Conservation (phyloP, 2,329 filamentous ascomycete species). For the Periconia macrospinosa region DNA sequence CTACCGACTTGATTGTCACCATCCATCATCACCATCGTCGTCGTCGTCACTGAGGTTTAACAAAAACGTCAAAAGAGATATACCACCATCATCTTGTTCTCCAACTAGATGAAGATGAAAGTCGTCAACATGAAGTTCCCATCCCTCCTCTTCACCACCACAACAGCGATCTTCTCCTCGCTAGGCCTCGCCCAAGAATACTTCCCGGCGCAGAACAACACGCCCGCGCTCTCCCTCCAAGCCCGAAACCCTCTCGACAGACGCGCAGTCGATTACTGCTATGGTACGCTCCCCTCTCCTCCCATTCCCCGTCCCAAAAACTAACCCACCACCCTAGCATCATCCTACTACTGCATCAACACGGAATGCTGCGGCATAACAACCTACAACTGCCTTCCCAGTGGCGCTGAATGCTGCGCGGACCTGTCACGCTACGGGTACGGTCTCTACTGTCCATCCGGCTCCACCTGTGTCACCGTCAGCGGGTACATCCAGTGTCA, state of each 20-base stretch:
- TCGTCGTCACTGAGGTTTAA: no score
- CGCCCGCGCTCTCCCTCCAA: background rate
- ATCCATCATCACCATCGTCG: no score
- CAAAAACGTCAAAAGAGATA: no score
- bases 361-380: slow-evolving; percentile 4
- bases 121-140: background rate
- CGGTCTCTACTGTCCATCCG: slow-evolving; percentile 1
- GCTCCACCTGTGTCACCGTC: background rate
- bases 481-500: slow-evolving; percentile 1
- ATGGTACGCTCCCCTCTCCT: background rate
- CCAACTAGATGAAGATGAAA: background rate
- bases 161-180: background rate
- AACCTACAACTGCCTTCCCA: slow-evolving; percentile 1
- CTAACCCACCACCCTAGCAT: background rate
- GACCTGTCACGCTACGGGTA: background rate
- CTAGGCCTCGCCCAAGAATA: background rate
- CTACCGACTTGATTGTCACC: no score
- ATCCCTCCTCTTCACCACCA: background rate
- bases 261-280: slow-evolving; percentile 3
- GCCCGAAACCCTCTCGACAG: background rate
- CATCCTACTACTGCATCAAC: slow-evolving; percentile 3
- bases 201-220: background rate
- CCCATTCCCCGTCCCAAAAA: background rate
- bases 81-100: no score
- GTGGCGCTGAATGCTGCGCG: slow-evolving; percentile 3